Evolutionary conservation across 495 filamentous ascomycete genomes (phyloP).

Genomic region (Xylaria flabelliformis): DNA sequence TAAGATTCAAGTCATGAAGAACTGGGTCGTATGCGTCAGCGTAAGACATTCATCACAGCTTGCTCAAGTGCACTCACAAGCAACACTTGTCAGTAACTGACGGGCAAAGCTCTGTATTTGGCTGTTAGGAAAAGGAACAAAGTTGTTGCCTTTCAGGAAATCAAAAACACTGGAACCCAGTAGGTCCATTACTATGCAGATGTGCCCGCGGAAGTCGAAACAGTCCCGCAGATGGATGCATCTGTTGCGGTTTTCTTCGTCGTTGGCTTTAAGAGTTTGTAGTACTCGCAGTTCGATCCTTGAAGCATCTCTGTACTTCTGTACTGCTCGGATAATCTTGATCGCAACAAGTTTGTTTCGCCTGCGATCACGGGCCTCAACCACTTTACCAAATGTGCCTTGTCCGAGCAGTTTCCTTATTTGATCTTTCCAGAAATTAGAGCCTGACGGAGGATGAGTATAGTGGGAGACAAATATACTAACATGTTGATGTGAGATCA

Average conservation of each 20-base stretch:
- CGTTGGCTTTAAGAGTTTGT: slow-evolving; percentile 87
- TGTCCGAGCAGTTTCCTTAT: slow-evolving; percentile 89
- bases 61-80: slow-evolving; percentile 69
- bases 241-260: slow-evolving; percentile 89
- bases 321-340: slow-evolving; percentile 97
- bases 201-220: slow-evolving; percentile 97
- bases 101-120: slow-evolving; percentile 97
- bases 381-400: slow-evolving; percentile 97
- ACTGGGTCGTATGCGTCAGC: slow-evolving; percentile 60
- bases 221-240: slow-evolving; percentile 97
- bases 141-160: slow-evolving; percentile 92
- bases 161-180: slow-evolving; percentile 98
- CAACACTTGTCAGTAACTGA: slow-evolving; percentile 96
- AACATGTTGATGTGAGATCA: slow-evolving; percentile 86
- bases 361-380: slow-evolving; percentile 83
- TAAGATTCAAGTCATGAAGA: slow-evolving; percentile 95
- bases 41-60: slow-evolving; percentile 24
- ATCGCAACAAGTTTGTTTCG: slow-evolving; percentile 83
- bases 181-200: slow-evolving; percentile 98
- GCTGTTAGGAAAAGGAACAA: slow-evolving; percentile 98
- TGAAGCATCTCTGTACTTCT: slow-evolving; percentile 97
- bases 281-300: slow-evolving; percentile 93
- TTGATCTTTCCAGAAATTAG: slow-evolving; percentile 67
- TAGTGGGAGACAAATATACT: slow-evolving; percentile 46
- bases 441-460: slow-evolving; percentile 18